Percentiles rank a stretch among this genome's conserved stretches.
Conservation (phyloP, 1,139 yeast genomes). For the Hyphopichia buzzinii region DNA sequence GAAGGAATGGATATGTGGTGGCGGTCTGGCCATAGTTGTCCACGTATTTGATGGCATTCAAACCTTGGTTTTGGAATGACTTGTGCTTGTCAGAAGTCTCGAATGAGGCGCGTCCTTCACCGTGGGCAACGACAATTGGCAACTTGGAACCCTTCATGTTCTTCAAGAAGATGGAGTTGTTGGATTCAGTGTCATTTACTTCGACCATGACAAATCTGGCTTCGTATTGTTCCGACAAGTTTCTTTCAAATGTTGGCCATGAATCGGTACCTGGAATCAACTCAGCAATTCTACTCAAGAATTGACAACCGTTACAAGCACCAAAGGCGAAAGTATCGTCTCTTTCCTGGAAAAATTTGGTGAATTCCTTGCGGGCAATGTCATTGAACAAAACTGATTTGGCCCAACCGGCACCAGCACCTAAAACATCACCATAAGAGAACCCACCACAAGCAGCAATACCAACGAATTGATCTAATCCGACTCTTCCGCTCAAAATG, state of each 20-base stretch:
- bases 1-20: conserved; percentile 85
- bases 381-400: conserved; percentile 91
- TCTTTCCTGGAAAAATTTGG: conserved; percentile 79
- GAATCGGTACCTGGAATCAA: conserved; percentile 92
- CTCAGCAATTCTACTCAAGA: conserved; percentile 80
- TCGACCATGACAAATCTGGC: conserved; percentile 94
- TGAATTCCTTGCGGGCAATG: conserved; percentile 71
- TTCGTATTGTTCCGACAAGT: conserved; percentile 91
- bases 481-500: conserved; percentile 67
- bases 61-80: conserved; percentile 46
- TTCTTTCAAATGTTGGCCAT: conserved; percentile 97
- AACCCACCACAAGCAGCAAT: conserved; percentile 99
- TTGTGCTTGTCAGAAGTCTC: conserved; percentile 38
- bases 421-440: conserved; percentile 97
- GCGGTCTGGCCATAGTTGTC: conserved; percentile 89
- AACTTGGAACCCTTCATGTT: conserved; percentile 90
- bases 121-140: conserved; percentile 98
- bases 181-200: conserved; percentile 48
- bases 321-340: conserved; percentile 96
- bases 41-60: conserved; percentile 71
- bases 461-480: conserved; percentile 84
- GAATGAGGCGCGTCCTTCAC: conserved; percentile 93
- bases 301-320: conserved; percentile 99
- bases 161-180: conserved; percentile 72
- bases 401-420: conserved; percentile 99